Conservation (phyloP, 2,329 filamentous ascomycete species). For the Fusarium concolor region DNA sequence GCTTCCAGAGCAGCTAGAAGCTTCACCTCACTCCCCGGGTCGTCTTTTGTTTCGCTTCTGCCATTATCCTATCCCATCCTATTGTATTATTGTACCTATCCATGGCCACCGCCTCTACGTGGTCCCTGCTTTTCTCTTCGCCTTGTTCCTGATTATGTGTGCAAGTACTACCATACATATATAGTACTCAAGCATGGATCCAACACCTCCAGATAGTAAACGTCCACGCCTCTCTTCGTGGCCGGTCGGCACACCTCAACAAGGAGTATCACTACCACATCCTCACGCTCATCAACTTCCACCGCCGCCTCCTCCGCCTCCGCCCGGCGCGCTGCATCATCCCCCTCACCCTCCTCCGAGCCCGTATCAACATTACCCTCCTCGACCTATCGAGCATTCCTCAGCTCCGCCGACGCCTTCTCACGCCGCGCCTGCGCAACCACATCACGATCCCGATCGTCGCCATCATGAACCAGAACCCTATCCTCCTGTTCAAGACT, state of each 20-base stretch:
- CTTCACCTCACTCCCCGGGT: constrained; percentile 46
- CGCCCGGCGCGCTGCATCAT: constrained; percentile 47
- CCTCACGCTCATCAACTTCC: constrained; percentile 50
- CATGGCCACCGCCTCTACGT: constrained; percentile 53
- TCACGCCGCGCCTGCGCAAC: constrained; percentile 47
- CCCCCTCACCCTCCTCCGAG: constrained; percentile 48
- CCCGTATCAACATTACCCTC: constrained; percentile 56
- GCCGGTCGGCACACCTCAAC: constrained; percentile 61
- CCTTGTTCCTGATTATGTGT: constrained; percentile 54
- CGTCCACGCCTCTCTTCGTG: constrained; percentile 66
- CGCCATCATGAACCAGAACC: constrained; percentile 68
- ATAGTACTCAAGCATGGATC: constrained; percentile 67
- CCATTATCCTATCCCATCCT: constrained; percentile 32
- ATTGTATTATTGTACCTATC: constrained; percentile 37
- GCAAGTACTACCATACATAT: constrained; percentile 51
- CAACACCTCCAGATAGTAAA: constrained; percentile 68
- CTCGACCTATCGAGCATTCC: constrained; percentile 50
- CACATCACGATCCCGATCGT: constrained; percentile 61
- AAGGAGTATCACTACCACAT: constrained; percentile 60
- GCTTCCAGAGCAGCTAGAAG: constrained; percentile 47
- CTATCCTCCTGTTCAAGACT: constrained; percentile 67
- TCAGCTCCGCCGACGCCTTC: constrained; percentile 48
- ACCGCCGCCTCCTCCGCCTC: constrained; percentile 47
- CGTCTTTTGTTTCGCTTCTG: constrained; percentile 46
- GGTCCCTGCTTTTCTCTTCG: constrained; percentile 53